Base-by-base conservation (phyloP, 176 grass and related monocot genomes). In the Ampelocalamus luodianensis region DNA sequence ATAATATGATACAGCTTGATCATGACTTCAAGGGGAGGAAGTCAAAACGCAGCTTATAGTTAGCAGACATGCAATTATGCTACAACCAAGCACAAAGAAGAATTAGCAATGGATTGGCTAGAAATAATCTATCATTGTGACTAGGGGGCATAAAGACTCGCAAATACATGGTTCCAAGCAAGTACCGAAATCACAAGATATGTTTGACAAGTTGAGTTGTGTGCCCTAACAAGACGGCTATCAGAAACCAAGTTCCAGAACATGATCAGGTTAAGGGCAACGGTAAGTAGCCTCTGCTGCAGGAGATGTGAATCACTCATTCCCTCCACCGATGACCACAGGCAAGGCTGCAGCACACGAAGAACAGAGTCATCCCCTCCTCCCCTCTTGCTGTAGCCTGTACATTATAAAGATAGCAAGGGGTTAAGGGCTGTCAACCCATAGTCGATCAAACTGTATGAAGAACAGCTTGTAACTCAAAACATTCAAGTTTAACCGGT, bases 361-460 rank as follows among this genome's bases (percentile, higher is more conserved):
- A 92, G 78, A 92, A 92, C 14, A 92, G 72, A 59, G 82, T 88
- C 90, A 92, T 86, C 58, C 90, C 90, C 34, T 92, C 90, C 86
- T 92, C 90, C 32, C 90, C 90, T 82, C 90, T 88, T 9, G 90
- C 82, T 0, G 86, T 85, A 32, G 90, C 82, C 90, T 87, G 51
- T 58, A 83, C 22, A 81, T 51, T 44, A 32, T 15, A 15, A 29
- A 79, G 9, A 65, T 0, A 78, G 2, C 16, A 53, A 38, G 6
- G 11, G 3, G 22, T 53, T 71, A 60, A 79, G 14, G 45, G 5
- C 9, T 13, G 76, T 46, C 36, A 29, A 29, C 29, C 29, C 29
- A 29, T 29, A 0, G 8, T 60, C 4, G 3, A 18, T 29, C 15
- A 10, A 24, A 78, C 3, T 38, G 29, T 38, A 53, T 4, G 15